Percentiles rank a stretch among this genome's conserved stretches.
Evolutionary conservation across 2,329 filamentous ascomycete species (phyloP).

Genomic region (Penicillium polonicum): DNA sequence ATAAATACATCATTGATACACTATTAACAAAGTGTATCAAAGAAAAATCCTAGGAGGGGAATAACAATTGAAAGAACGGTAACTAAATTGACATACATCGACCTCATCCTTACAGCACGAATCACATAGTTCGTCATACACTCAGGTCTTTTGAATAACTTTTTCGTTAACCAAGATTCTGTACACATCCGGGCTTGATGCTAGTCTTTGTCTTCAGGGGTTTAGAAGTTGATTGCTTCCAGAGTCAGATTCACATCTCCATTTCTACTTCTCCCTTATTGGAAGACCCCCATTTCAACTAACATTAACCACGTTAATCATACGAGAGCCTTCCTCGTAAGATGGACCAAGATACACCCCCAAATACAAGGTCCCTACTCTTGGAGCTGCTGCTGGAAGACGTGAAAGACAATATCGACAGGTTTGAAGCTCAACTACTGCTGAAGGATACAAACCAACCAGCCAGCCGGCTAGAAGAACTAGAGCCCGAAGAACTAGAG

Average conservation of each 20-base stretch:
- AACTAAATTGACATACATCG: neutral
- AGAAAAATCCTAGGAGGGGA: neutral
- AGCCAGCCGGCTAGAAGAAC: neutral
- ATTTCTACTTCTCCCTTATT: neutral
- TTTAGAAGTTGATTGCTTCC: neutral
- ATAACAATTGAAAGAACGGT: too few species aligned
- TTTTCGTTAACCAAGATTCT: neutral
- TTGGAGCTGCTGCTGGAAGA: neutral
- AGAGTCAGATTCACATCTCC: neutral
- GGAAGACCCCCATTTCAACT: neutral
- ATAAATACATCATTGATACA: neutral
- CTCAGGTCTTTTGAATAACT: too few species aligned
- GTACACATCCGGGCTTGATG: neutral
- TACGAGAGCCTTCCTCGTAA: neutral
- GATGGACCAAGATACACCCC: neutral
- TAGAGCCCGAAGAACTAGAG: neutral
- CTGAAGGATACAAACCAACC: neutral
- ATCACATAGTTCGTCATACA: neutral
- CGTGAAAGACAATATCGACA: neutral
- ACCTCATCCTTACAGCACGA: constrained; percentile 3
- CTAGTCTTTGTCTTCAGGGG: neutral
- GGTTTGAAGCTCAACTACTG: neutral
- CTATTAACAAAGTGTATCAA: neutral
- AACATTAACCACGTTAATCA: neutral
- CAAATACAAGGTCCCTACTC: neutral